phyloP scores from a whole-genome alignment of 2,329 filamentous ascomycete genomes.

The Ophiostoma sp. region DNA sequence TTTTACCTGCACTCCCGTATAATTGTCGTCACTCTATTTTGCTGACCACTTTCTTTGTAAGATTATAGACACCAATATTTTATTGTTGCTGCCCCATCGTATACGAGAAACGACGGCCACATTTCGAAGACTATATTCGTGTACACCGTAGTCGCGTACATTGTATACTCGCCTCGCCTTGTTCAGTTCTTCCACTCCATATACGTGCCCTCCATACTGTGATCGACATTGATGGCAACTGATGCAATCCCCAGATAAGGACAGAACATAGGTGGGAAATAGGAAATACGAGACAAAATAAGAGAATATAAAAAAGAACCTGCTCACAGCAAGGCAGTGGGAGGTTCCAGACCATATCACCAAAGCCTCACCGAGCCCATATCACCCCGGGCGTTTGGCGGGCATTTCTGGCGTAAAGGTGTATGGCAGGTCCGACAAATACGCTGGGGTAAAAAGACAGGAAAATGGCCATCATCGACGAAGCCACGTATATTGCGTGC shows the following conservation, averaged over 20 bases:
- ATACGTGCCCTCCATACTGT: background rate
- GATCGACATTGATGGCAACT: background rate
- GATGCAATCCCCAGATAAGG: background rate
- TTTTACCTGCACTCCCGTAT: background rate
- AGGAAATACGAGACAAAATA: background rate
- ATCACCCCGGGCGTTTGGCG: background rate
- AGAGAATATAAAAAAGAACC: background rate
- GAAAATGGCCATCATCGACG: background rate
- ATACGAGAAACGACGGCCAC: background rate
- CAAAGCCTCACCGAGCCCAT: no score
- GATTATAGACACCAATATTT: background rate
- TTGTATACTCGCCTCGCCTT: no score
- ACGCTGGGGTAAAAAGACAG: background rate
- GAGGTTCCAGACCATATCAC: background rate
- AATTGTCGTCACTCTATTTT: background rate
- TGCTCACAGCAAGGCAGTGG: background rate
- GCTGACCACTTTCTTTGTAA: background rate
- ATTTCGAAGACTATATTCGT: background rate
- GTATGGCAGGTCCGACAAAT: background rate
- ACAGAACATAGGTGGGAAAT: background rate
- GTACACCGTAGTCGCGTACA: background rate
- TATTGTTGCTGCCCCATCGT: background rate
- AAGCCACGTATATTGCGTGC: background rate
- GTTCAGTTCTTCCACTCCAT: background rate
- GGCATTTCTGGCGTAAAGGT: background rate